phyloP scores from a whole-genome alignment of 139 green algal species.

The Micractinium sp. region DNA sequence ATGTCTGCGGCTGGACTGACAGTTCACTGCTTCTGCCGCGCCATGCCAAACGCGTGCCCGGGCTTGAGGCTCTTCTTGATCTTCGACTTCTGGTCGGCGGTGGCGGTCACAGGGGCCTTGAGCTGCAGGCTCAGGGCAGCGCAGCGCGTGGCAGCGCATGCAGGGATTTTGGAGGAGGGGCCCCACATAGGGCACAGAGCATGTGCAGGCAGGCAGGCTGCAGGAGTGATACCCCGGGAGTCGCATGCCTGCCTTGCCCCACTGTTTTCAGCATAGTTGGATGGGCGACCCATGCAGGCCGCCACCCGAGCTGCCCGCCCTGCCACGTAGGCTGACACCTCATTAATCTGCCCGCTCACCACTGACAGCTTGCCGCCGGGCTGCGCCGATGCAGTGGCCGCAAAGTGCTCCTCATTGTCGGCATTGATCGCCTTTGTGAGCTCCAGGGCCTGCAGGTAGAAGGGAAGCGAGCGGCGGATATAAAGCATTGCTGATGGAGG shows the following conservation, averaged over 20 bases:
- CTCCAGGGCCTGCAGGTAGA: neutral
- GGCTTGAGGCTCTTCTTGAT: conserved; percentile 20
- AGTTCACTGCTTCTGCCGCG: neutral
- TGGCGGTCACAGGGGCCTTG: conserved; percentile 29
- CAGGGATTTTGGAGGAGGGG: too few relatives aligned
- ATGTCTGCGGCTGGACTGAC: neutral
- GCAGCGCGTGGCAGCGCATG: too few relatives aligned
- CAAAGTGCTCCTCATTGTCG: conserved; percentile 46
- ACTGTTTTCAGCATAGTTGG: too few relatives aligned
- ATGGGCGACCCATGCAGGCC: too few relatives aligned
- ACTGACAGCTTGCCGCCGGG: conserved; percentile 43
- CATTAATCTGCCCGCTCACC: neutral
- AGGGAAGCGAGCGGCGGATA: neutral
- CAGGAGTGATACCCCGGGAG: too few relatives aligned
- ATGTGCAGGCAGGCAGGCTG: too few relatives aligned
- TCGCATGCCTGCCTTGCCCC: too few relatives aligned
- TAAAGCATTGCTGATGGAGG: too few relatives aligned
- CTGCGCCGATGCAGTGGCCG: conserved; percentile 10
- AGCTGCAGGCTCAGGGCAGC: conserved; percentile 4
- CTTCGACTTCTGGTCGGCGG: conserved; percentile 7
- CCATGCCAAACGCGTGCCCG: conserved; percentile 2
- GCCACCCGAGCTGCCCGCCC: neutral
- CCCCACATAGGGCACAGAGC: too few relatives aligned
- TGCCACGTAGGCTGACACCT: neutral
- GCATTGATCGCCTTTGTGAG: conserved; percentile 48